Evolutionary conservation across 306 rosid species (phyloP).

Genomic region (Mimosa bimucronata): DNA sequence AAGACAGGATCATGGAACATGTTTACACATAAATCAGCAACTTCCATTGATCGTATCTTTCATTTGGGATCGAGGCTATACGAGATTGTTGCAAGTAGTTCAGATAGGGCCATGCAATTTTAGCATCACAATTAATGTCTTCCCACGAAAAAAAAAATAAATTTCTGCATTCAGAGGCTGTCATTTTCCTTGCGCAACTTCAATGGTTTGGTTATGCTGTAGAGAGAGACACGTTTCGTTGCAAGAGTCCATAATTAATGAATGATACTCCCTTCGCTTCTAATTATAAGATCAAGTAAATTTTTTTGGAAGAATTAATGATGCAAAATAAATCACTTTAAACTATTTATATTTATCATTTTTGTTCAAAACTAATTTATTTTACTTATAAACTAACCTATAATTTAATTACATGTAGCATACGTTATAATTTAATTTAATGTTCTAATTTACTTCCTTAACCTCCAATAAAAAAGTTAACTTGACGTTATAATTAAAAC

Average conservation of each 20-base stretch:
- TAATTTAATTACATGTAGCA: no score
- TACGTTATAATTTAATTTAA: no score
- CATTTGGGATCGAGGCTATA: not conserved
- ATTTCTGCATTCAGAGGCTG: not conserved
- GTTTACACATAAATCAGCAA: not conserved
- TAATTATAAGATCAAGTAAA: no score
- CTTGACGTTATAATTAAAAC: no score
- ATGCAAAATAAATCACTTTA: no score
- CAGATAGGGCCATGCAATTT: not conserved
- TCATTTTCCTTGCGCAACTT: not conserved
- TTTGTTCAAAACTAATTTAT: no score
- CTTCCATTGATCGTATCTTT: not conserved
- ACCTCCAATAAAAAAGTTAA: no score
- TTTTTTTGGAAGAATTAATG: no score
- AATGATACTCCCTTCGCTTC: no score
- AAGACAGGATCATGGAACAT: not conserved
- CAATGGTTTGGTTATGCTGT: conserved; percentile 31
- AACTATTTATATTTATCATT: no score
- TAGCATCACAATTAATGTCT: not conserved
- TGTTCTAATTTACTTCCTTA: no score
- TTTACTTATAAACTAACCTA: no score
- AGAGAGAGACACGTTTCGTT: conserved; percentile 40
- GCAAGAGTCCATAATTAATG: conserved; percentile 37
- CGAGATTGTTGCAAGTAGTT: not conserved
- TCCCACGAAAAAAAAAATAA: not conserved